A percentile compares a stretch with the other conserved stretches of the same genome.
Evolutionary conservation across 2,329 filamentous ascomycete genomes (phyloP).

Genomic region (Colletotrichum costaricense): DNA sequence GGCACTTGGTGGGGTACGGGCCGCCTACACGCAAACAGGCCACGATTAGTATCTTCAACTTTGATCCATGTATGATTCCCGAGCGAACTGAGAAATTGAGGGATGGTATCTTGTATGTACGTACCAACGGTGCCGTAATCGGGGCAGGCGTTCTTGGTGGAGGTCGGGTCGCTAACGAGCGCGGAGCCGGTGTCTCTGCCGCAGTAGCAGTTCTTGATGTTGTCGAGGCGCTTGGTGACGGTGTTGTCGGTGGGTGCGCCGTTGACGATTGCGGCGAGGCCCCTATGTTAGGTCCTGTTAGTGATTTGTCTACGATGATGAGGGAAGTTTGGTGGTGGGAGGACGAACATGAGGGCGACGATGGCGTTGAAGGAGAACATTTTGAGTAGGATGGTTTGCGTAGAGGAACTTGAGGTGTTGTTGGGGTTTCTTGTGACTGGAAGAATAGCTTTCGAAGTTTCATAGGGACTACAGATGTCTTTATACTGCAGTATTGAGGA

Average conservation of each 20-base stretch:
- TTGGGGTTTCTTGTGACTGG: too few species aligned
- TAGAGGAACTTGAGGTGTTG: background rate
- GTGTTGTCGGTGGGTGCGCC: background rate
- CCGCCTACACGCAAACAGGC: background rate
- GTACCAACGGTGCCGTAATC: background rate
- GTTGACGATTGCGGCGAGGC: background rate
- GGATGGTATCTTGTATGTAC: background rate
- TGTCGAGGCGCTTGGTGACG: background rate
- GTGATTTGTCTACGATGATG: background rate
- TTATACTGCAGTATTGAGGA: too few species aligned
- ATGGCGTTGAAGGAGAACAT: background rate
- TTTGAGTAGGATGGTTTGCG: background rate
- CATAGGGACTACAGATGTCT: too few species aligned
- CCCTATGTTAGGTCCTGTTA: background rate
- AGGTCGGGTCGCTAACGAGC: background rate
- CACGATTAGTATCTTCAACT: background rate
- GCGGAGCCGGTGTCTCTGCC: constrained; percentile 8
- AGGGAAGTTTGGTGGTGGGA: too few species aligned
- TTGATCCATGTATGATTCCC: too few species aligned
- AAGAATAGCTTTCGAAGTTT: too few species aligned
- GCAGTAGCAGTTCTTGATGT: constrained; percentile 17
- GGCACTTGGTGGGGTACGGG: constrained; percentile 11
- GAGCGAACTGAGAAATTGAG: too few species aligned
- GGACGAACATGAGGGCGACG: constrained; percentile 1
- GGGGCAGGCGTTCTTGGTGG: constrained; percentile 10